phyloP scores from a whole-genome alignment of 208 protist genomes.

The Wallacemonas collosoma region DNA sequence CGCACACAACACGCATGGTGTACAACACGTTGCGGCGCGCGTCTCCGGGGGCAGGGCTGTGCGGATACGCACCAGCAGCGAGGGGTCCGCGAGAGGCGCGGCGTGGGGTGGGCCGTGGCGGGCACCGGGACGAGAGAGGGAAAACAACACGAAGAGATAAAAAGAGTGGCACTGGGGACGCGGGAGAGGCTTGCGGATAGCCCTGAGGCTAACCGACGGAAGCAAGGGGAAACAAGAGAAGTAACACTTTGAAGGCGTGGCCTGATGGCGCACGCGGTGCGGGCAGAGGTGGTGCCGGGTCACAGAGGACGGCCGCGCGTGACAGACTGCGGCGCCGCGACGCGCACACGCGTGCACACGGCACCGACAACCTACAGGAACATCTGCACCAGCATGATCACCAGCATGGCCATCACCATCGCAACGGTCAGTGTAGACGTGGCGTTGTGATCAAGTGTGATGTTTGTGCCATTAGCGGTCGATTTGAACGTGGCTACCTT shows the following conservation, averaged over 20 bases:
- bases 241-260: too few relatives aligned
- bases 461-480: too few relatives aligned
- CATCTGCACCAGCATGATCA: slow-evolving; percentile 5
- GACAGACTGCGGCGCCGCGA: not conserved
- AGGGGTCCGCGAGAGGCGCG: too few relatives aligned
- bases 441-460: too few relatives aligned
- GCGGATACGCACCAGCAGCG: too few relatives aligned
- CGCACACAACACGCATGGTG: not conserved
- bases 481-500: too few relatives aligned
- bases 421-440: too few relatives aligned
- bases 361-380: not conserved
- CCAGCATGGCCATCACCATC: too few relatives aligned
- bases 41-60: too few relatives aligned
- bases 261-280: too few relatives aligned
- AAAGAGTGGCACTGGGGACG: not conserved
- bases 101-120: not conserved
- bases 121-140: not conserved
- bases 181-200: not conserved
- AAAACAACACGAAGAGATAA: not conserved
- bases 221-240: too few relatives aligned
- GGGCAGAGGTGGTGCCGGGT: not conserved
- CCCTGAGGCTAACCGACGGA: too few relatives aligned
- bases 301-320: not conserved
- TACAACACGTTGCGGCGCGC: not conserved
- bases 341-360: not conserved